Percentiles rank a stretch among this genome's conserved stretches.
phyloP scores from a whole-genome alignment of 2,329 filamentous ascomycete genomes.

The Ceratocystis huliohia region DNA sequence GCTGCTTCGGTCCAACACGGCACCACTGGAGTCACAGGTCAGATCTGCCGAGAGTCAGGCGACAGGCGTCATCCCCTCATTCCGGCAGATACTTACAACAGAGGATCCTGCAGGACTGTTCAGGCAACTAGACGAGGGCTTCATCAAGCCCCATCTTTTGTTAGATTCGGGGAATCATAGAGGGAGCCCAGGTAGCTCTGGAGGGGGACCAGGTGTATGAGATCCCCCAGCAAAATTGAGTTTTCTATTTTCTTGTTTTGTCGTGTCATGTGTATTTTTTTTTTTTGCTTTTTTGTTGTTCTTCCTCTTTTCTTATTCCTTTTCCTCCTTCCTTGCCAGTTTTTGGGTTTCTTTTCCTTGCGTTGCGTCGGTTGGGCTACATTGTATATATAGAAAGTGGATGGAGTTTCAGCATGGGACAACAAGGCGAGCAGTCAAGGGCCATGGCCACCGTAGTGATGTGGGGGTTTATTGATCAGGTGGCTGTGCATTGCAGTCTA shows the following conservation, averaged over 20 bases:
- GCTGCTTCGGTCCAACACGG: conserved; percentile 18
- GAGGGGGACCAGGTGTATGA: conserved; percentile 24
- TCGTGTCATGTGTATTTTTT: not conserved
- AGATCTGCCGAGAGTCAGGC: not conserved
- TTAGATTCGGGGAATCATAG: conserved; percentile 42
- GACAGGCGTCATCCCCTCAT: conserved; percentile 33
- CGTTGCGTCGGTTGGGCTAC: conserved; percentile 4
- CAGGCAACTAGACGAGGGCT: conserved; percentile 85
- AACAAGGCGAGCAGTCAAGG: not conserved
- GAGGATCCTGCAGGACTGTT: conserved; percentile 88
- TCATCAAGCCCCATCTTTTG: conserved; percentile 81
- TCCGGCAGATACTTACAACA: conserved; percentile 67
- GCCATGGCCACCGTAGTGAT: conserved; percentile 4
- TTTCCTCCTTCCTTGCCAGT: not conserved
- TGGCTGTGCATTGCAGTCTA: not conserved
- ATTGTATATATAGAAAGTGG: not conserved
- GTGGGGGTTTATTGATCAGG: conserved; percentile 1
- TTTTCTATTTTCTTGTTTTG: conserved; percentile 4
- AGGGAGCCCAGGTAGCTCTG: conserved; percentile 33
- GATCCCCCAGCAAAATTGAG: conserved; percentile 3
- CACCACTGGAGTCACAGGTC: conserved; percentile 20
- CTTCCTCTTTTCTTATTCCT: conserved; percentile 6
- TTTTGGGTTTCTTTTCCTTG: conserved; percentile 2
- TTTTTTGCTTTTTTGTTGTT: not conserved
- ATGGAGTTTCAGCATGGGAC: not conserved